A percentile compares a stretch with the other conserved stretches of the same genome.
These are phyloP conservation scores for Golubevia sp. DNA, from an alignment of 1,284 basidiomycete genomes.

Conservation along the genomic window DNA sequence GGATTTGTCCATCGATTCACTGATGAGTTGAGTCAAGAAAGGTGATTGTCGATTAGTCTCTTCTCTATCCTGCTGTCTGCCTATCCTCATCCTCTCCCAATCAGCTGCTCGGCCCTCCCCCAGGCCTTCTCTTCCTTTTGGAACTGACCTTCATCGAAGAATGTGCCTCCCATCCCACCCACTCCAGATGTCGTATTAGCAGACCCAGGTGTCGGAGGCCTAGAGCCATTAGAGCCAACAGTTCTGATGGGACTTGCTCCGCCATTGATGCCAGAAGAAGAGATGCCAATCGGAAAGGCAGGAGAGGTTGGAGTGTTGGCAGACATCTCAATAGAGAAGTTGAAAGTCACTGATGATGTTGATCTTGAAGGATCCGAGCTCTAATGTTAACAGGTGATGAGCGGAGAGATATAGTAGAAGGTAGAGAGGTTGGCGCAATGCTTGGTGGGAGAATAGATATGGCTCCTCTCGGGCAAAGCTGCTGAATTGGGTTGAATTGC, in stretches of 20 bases:
- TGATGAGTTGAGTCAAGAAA: neutral
- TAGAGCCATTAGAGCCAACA: neutral
- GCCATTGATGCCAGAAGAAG: neutral
- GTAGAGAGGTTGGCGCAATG: neutral
- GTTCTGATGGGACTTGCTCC: neutral
- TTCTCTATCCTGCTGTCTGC: neutral
- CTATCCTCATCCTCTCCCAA: neutral
- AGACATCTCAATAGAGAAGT: slow-evolving; percentile 14
- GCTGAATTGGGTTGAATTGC: too few relatives aligned
- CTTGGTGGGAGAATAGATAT: too few relatives aligned
- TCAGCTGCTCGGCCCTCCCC: too few relatives aligned
- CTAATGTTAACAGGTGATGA: too few relatives aligned
- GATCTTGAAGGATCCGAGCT: too few relatives aligned
- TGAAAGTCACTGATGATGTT: too few relatives aligned
- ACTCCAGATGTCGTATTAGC: neutral
- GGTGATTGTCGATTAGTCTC: neutral
- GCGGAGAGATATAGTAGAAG: neutral
- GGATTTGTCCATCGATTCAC: slow-evolving; percentile 17
- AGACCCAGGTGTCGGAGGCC: neutral
- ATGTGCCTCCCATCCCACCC: slow-evolving; percentile 8
- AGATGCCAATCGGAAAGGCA: slow-evolving; percentile 30
- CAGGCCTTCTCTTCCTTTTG: neutral
- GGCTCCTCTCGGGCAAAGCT: too few relatives aligned
- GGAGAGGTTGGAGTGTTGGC: slow-evolving; percentile 36
- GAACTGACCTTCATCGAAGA: slow-evolving; percentile 11